Percentiles rank a stretch among this genome's conserved stretches.
Conservation (phyloP, 2,329 filamentous ascomycete species). For the Talaromyces sp. region DNA sequence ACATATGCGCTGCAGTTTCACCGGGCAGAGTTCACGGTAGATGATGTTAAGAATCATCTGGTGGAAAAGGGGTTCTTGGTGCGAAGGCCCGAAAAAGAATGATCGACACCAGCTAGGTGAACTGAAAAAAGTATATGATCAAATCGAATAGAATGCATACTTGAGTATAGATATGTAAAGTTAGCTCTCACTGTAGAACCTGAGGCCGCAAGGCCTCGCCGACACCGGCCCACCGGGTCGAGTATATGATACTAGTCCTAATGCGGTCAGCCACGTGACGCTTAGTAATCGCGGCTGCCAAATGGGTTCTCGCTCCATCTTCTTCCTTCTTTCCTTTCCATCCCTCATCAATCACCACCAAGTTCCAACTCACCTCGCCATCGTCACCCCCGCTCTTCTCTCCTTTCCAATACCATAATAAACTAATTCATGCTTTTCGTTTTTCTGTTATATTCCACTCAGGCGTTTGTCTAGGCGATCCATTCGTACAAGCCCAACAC, state of each 20-base stretch:
- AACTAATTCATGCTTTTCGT: not conserved
- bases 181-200: not conserved
- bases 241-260: not conserved
- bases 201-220: not conserved
- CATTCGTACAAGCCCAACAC: not conserved
- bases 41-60: conserved; percentile 84
- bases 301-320: not conserved
- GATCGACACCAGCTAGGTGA: not conserved
- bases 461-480: not conserved
- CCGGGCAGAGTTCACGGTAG: conserved; percentile 87
- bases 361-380: not conserved
- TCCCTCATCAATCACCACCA: not conserved
- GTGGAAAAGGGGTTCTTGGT: conserved; percentile 66
- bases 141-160: not conserved
- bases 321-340: not conserved
- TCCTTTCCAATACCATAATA: not conserved
- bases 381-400: not conserved
- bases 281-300: not conserved
- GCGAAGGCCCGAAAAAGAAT: conserved; percentile 63
- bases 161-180: not conserved
- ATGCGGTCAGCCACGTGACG: not conserved
- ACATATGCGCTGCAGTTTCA: conserved; percentile 61
- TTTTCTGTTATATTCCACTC: not conserved
- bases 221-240: not conserved
- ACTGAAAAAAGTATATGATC: not conserved